phyloP scores from a whole-genome alignment of 2,329 filamentous ascomycete species.

The Aspergillus terreus region DNA sequence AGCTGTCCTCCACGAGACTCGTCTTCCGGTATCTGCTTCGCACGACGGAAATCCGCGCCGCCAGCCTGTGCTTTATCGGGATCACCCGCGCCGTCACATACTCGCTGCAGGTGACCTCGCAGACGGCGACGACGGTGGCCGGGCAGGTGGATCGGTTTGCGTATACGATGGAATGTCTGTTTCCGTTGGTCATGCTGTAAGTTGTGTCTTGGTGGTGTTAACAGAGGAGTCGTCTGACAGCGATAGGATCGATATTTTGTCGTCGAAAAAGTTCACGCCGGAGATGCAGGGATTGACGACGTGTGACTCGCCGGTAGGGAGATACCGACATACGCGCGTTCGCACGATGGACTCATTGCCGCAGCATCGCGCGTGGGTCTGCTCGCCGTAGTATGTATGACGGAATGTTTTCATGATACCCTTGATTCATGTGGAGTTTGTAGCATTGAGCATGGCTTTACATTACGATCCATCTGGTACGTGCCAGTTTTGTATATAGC shows the following conservation, averaged over 20 bases:
- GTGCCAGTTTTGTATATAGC: too few relatives aligned
- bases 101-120: constrained; percentile 5
- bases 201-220: background rate
- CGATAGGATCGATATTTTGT: constrained; percentile 9
- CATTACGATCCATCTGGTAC: too few relatives aligned
- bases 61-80: constrained; percentile 9
- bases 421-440: background rate
- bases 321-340: background rate
- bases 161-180: constrained; percentile 12
- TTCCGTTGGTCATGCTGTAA: constrained; percentile 10
- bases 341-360: background rate
- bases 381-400: background rate
- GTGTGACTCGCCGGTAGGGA: background rate
- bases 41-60: constrained; percentile 8
- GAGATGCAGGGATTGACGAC: background rate
- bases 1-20: background rate
- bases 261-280: constrained; percentile 6
- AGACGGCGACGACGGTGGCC: constrained; percentile 4
- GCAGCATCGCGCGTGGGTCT: background rate
- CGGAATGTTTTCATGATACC: background rate
- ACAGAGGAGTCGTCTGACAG: background rate
- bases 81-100: constrained; percentile 9
- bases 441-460: too few relatives aligned
- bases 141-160: constrained; percentile 10
- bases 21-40: constrained; percentile 7